Conservation (phyloP, 257 asterid genomes). For the Ligustrum vulgare region DNA sequence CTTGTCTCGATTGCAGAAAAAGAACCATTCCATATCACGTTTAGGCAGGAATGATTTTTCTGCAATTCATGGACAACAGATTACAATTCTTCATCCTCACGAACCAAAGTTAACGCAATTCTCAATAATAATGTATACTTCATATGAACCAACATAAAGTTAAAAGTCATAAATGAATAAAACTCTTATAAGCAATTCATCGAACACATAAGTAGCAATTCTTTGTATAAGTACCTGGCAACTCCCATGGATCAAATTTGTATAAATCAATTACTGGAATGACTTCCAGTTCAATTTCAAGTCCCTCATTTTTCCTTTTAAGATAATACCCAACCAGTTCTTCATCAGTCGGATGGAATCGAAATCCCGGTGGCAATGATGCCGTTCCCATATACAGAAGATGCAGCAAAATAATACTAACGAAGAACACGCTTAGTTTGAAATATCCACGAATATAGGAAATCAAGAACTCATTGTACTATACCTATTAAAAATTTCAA, state of each 20-base stretch:
- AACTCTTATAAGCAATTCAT: not conserved
- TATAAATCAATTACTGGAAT: conserved; percentile 49
- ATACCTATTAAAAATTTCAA: conserved; percentile 45
- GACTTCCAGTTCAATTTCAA: conserved; percentile 53
- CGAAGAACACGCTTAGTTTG: not conserved
- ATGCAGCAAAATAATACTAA: not conserved
- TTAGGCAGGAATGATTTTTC: conserved; percentile 55
- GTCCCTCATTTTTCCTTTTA: conserved; percentile 49
- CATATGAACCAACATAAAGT: not conserved
- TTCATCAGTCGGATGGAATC: conserved; percentile 55
- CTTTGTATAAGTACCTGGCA: conserved; percentile 40
- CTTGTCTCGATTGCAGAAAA: conserved; percentile 51
- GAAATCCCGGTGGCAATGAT: conserved; percentile 58
- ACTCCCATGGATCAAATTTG: conserved; percentile 58
- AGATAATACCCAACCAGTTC: conserved; percentile 55
- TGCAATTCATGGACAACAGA: conserved; percentile 25
- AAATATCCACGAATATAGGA: too few species aligned
- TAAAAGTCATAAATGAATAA: not conserved
- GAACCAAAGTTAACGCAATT: not conserved
- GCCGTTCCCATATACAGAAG: conserved; percentile 21
- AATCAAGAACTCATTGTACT: not conserved
- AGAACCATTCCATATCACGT: conserved; percentile 58
- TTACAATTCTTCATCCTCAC: not conserved
- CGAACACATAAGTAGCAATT: not conserved
- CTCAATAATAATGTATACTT: too few species aligned